Percentiles rank a stretch among this genome's conserved stretches.
These are phyloP conservation scores for Chrysanthemum lavandulifolium DNA, from an alignment of 129 eudicot species.

Conservation along the genomic window DNA sequence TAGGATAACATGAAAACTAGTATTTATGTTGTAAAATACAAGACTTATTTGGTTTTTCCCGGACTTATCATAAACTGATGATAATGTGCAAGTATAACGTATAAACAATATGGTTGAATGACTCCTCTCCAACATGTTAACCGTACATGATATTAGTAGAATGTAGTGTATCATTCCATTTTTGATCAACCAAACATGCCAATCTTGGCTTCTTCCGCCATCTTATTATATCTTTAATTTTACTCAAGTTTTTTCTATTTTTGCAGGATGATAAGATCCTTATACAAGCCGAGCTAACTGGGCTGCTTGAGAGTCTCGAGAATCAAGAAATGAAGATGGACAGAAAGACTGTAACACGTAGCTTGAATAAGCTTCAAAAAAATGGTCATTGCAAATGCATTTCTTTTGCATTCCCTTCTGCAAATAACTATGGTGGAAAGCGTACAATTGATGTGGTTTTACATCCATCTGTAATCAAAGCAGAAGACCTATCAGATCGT, in stretches of 20 bases:
- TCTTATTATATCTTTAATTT: neutral
- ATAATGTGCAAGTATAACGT: no score
- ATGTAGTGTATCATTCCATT: neutral
- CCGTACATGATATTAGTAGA: neutral
- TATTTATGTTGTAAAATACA: neutral
- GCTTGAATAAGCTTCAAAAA: constrained; percentile 67
- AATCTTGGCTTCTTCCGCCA: constrained; percentile 22
- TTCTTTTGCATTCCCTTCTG: constrained; percentile 56
- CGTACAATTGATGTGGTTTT: constrained; percentile 60
- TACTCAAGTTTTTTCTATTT: neutral
- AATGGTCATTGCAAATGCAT: constrained; percentile 79
- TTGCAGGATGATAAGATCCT: constrained; percentile 78
- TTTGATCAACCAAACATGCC: neutral
- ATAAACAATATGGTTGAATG: neutral
- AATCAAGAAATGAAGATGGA: constrained; percentile 74
- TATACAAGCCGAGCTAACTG: constrained; percentile 65
- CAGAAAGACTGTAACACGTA: constrained; percentile 66
- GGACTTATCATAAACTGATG: neutral
- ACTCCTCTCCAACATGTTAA: neutral
- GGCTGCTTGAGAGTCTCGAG: constrained; percentile 71
- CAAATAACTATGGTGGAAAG: constrained; percentile 62
- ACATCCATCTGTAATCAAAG: constrained; percentile 58
- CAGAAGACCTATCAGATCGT: constrained; percentile 53
- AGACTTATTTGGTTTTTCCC: neutral
- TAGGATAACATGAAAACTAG: neutral